Evolutionary conservation across 352 stramenopile species (phyloP).

Genomic region (Globisporangium nodosum): DNA sequence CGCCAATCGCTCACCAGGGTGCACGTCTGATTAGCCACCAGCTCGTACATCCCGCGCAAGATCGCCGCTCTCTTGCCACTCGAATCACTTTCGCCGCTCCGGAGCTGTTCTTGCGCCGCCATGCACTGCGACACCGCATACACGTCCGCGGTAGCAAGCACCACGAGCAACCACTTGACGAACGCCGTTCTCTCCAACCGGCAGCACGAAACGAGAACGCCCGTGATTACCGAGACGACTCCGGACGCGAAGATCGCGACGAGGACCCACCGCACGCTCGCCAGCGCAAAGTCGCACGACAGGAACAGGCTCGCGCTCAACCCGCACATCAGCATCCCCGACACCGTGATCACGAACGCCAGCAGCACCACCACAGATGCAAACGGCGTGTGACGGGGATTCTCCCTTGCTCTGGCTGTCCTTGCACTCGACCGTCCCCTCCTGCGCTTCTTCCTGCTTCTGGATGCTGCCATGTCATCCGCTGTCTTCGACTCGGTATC

Average conservation of each 20-base stretch:
- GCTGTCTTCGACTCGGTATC: neutral
- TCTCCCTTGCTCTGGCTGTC: neutral
- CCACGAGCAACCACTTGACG: conserved; percentile 25
- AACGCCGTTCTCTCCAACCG: conserved; percentile 8
- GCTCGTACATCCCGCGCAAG: conserved; percentile 16
- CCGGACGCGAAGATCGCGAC: conserved; percentile 4
- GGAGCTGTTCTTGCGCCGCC: conserved; percentile 3
- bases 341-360: conserved; percentile 1
- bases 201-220: conserved; percentile 18
- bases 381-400: neutral
- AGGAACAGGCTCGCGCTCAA: conserved; percentile 19
- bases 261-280: conserved; percentile 3
- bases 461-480: too few species aligned
- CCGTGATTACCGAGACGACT: neutral
- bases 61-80: neutral
- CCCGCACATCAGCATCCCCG: conserved; percentile 12
- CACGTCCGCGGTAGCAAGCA: conserved; percentile 22
- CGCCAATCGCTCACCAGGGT: conserved; percentile 7
- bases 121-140: conserved; percentile 15
- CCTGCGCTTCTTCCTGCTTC: neutral
- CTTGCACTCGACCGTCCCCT: neutral
- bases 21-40: conserved; percentile 19
- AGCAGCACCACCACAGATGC: neutral
- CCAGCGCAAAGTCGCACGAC: conserved; percentile 14
- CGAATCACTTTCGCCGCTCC: too few species aligned